Percentiles rank a stretch among this genome's conserved stretches.
Conservation (phyloP, 192 early-diverging fungal genomes). For the Phlyctochytrium arcticum region DNA sequence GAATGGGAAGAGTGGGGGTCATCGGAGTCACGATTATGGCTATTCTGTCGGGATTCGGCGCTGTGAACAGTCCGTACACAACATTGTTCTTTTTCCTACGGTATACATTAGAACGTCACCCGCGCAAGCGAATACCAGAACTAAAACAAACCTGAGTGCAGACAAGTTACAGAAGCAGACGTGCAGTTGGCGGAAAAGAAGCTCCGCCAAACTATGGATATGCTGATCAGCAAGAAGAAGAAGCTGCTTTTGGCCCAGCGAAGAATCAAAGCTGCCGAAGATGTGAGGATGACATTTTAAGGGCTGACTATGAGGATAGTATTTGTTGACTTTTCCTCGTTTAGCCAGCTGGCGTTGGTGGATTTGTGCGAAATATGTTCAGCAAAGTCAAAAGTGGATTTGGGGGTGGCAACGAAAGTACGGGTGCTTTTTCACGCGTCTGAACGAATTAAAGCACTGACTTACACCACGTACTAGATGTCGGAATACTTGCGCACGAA, state of each 20-base stretch:
- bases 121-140: neutral
- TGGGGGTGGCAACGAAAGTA: slow-evolving; percentile 28
- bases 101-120: slow-evolving; percentile 16
- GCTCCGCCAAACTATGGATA: slow-evolving; percentile 66
- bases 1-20: slow-evolving; percentile 79
- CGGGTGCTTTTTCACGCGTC: neutral
- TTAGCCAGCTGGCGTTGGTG: slow-evolving; percentile 38
- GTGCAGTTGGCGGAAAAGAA: slow-evolving; percentile 66
- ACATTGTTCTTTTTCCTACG: slow-evolving; percentile 78
- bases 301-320: neutral
- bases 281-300: slow-evolving; percentile 2
- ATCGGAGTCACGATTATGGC: slow-evolving; percentile 94
- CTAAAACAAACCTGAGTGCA: slow-evolving; percentile 1
- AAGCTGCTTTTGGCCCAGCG: slow-evolving; percentile 38
- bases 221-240: slow-evolving; percentile 69
- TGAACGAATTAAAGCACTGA: neutral
- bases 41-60: slow-evolving; percentile 88
- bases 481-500: slow-evolving; percentile 45
- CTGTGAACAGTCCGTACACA: slow-evolving; percentile 86
- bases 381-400: slow-evolving; percentile 32
- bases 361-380: slow-evolving; percentile 55
- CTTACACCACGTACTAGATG: slow-evolving; percentile 27
- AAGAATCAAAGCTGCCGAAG: slow-evolving; percentile 5
- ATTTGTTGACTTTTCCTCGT: neutral
- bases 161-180: slow-evolving; percentile 50